Percentiles rank a stretch among this genome's conserved stretches.
phyloP scores from a whole-genome alignment of 2,329 filamentous ascomycete genomes.

The Venturia effusa region DNA sequence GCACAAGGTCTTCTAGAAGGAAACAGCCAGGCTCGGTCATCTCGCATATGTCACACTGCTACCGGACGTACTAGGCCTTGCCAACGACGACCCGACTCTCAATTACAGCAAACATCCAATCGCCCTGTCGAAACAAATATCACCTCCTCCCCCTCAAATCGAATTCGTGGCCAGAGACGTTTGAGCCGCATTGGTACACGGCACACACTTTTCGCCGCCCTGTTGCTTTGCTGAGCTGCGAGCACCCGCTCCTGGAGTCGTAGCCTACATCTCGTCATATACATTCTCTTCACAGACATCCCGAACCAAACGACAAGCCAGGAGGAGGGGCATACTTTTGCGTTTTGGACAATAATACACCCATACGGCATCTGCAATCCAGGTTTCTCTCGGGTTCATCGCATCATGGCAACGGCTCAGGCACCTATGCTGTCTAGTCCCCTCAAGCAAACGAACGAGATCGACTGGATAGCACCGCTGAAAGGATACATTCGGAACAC shows the following conservation, averaged over 20 bases:
- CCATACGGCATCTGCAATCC: not conserved
- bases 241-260: not conserved
- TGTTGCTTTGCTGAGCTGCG: not conserved
- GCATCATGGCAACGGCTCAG: slow-evolving; percentile 53
- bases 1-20: not conserved
- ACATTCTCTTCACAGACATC: not conserved
- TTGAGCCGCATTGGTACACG: slow-evolving; percentile 1
- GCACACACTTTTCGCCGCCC: not conserved
- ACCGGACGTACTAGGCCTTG: not conserved
- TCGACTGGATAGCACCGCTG: slow-evolving; percentile 90
- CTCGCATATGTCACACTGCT: not conserved
- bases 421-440: slow-evolving; percentile 93
- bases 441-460: slow-evolving; percentile 89
- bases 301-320: not conserved
- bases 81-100: not conserved
- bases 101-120: not conserved
- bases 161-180: not conserved
- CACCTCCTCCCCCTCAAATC: not conserved
- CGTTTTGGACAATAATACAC: not conserved
- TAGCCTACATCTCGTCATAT: not conserved
- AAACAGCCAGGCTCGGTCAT: not conserved
- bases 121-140: not conserved
- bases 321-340: not conserved
- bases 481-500: slow-evolving; percentile 89
- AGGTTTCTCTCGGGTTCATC: not conserved